Conservation (phyloP, 176 grass and related monocot species). For the Musa acuminata region DNA sequence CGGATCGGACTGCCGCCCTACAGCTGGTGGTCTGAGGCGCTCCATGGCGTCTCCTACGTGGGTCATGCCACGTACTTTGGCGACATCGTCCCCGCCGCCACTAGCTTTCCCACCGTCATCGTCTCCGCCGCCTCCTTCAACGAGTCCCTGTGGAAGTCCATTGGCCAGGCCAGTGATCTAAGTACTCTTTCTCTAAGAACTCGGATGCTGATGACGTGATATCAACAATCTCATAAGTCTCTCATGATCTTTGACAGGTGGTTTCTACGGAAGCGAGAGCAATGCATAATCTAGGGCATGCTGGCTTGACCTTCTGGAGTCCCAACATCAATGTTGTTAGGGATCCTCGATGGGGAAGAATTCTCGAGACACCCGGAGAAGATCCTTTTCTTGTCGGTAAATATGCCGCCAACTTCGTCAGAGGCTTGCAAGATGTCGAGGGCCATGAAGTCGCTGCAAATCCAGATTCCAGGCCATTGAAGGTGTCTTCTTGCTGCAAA, state of each 20-base stretch:
- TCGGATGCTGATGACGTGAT: neutral
- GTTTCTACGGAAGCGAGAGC: neutral
- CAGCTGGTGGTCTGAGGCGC: slow-evolving; percentile 60
- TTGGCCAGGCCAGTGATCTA: slow-evolving; percentile 30
- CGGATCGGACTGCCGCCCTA: slow-evolving; percentile 31
- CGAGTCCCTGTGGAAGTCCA: slow-evolving; percentile 41
- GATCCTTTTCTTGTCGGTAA: neutral
- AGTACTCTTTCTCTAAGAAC: neutral
- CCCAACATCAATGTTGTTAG: slow-evolving; percentile 1
- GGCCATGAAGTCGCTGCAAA: neutral
- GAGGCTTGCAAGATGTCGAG: slow-evolving; percentile 5
- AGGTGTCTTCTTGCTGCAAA: neutral
- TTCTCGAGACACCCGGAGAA: slow-evolving; percentile 6
- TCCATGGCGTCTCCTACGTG: slow-evolving; percentile 35
- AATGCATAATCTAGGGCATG: neutral
- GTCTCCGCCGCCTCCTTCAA: slow-evolving; percentile 37
- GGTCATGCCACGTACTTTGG: slow-evolving; percentile 31
- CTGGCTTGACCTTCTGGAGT: slow-evolving; percentile 2
- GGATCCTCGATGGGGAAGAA: slow-evolving; percentile 3
- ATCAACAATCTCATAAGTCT: neutral
- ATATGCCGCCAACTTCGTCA: neutral
- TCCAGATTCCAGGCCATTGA: neutral
- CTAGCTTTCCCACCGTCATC: slow-evolving; percentile 57
- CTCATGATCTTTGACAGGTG: neutral
- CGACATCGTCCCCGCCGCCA: slow-evolving; percentile 43